Evolutionary conservation across 768 basidiomycete genomes (phyloP), one percentile per base, ranked within the genome.

Genomic region (Russula griseocarnosa): DNA sequence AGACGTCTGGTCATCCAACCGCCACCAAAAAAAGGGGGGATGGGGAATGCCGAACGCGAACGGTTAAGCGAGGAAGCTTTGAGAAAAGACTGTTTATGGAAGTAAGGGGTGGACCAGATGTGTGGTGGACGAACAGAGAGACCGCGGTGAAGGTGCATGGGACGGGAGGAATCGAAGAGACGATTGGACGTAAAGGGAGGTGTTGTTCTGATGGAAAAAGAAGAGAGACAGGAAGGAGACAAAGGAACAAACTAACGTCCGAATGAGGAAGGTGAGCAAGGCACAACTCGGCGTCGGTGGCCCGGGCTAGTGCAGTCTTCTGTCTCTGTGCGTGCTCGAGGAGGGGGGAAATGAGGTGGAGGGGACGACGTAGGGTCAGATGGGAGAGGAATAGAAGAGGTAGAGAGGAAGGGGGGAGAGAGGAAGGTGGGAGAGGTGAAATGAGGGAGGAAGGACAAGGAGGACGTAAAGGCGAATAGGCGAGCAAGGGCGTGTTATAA

Each of bases 191-290:
- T 32, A 65, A 65, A 61, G 36, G 60, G 64, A 7, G 26, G 38
- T 10, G 1, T 65, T 65, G 64, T 65, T 65, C 64, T 65, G 64
- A 65, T 65, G 30, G 49, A 52, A 65, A 52, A 61, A 38, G 58
- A 40, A 9, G 16, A 20, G 8, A 8, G 42, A 44, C 50, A 49
- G 49, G 49, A 20, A 64, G 28, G 20, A n/a, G 26, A 34, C 26
- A 47, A 40, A 11, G 30, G 62, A 36, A 63, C 55, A 65, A 65
- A 57, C 64, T 5, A 65, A 51, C 5, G 42, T 1, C 64, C 59
- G 2, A 57, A 65, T 34, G 36, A 61, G 64, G 64, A 60, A 55
- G 44, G 47, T 46, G 14, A n/a, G 30, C 38, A 57, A 61, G 60
- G 64, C 26, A 61, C 44, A 14, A 1, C 6, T 32, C 46, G 54